These are phyloP conservation scores for Geotrichum candidum DNA, from an alignment of 1,139 yeast species.

Conservation along the genomic window DNA sequence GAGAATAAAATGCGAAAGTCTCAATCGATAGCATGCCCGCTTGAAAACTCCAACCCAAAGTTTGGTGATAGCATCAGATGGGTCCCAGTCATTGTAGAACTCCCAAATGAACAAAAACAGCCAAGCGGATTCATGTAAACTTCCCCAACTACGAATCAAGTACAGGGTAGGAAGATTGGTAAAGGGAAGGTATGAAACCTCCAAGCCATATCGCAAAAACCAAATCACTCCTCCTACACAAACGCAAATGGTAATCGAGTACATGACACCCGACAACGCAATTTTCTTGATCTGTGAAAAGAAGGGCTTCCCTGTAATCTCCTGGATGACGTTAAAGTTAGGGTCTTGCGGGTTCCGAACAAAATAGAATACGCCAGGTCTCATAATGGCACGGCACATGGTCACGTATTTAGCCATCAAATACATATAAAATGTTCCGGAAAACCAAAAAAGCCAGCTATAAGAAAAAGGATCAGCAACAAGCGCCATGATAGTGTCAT, in stretches of 20 bases:
- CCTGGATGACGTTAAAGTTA: slow-evolving; percentile 79
- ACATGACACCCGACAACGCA: slow-evolving; percentile 67
- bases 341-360: slow-evolving; percentile 95
- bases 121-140: slow-evolving; percentile 3
- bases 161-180: slow-evolving; percentile 2
- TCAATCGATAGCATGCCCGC: slow-evolving; percentile 48
- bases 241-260: slow-evolving; percentile 60
- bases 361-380: slow-evolving; percentile 87
- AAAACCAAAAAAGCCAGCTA: slow-evolving; percentile 51
- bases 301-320: slow-evolving; percentile 75
- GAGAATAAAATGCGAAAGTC: slow-evolving; percentile 75
- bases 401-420: slow-evolving; percentile 81
- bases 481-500: slow-evolving; percentile 19
- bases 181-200: slow-evolving; percentile 31
- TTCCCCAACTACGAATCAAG: background rate
- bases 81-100: slow-evolving; percentile 32
- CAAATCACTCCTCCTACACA: slow-evolving; percentile 71
- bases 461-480: slow-evolving; percentile 26
- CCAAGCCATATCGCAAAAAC: slow-evolving; percentile 42
- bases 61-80: slow-evolving; percentile 21
- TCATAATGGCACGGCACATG: slow-evolving; percentile 68
- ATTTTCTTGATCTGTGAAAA: slow-evolving; percentile 67
- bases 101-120: slow-evolving; percentile 9
- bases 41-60: slow-evolving; percentile 64
- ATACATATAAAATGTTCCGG: slow-evolving; percentile 84